phyloP scores from a whole-genome alignment of 1,139 yeast genomes.

The Pichia sp. region DNA sequence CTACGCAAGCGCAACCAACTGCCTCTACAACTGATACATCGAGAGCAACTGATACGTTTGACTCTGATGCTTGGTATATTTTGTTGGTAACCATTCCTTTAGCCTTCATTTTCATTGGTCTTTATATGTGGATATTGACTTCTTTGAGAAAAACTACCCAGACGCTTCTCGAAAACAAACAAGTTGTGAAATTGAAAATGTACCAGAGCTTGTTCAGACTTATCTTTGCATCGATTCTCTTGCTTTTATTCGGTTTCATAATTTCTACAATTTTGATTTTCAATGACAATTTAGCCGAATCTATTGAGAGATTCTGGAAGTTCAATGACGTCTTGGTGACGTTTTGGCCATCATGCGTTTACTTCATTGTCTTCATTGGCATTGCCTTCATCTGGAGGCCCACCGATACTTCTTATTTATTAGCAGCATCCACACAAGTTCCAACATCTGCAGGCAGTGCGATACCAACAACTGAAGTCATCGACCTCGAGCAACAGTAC shows the following conservation, averaged over 20 bases:
- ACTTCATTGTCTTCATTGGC: slow-evolving; percentile 74
- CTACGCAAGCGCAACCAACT: slow-evolving; percentile 26
- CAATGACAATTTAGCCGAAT: slow-evolving; percentile 66
- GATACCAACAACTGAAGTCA: slow-evolving; percentile 59
- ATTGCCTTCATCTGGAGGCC: slow-evolving; percentile 97
- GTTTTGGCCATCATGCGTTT: slow-evolving; percentile 92
- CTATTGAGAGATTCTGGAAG: slow-evolving; percentile 89
- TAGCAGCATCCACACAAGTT: slow-evolving; percentile 90
- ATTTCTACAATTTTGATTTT: slow-evolving; percentile 65
- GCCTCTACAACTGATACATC: slow-evolving; percentile 26
- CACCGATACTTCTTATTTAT: slow-evolving; percentile 87
- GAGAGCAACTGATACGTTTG: slow-evolving; percentile 25
- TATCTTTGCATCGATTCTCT: slow-evolving; percentile 57
- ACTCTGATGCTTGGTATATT: slow-evolving; percentile 33
- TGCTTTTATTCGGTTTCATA: slow-evolving; percentile 58
- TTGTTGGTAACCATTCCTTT: slow-evolving; percentile 58
- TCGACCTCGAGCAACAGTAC: slow-evolving; percentile 31
- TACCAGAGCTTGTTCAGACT: slow-evolving; percentile 73
- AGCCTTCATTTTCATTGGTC: slow-evolving; percentile 58
- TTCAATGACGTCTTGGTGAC: slow-evolving; percentile 82
- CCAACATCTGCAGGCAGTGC: slow-evolving; percentile 74
- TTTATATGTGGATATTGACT: slow-evolving; percentile 68
- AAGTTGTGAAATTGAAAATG: slow-evolving; percentile 82
- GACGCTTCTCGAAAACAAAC: slow-evolving; percentile 75
- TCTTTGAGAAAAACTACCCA: slow-evolving; percentile 71